Base-by-base conservation (phyloP, 228 moss, liverwort and hornwort genomes). In the Sphagnum magellanicum region DNA sequence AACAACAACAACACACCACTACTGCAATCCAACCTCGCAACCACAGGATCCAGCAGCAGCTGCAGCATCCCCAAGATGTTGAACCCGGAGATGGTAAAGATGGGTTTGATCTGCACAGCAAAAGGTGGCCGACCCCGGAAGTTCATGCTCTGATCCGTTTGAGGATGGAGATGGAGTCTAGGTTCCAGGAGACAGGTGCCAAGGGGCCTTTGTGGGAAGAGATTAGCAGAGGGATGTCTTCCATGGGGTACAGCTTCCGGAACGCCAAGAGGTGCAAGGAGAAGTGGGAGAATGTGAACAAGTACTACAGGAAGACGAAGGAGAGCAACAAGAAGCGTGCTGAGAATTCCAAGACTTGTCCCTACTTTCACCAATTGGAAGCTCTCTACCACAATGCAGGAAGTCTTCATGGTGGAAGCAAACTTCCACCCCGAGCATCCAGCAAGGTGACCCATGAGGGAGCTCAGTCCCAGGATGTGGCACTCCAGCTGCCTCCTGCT, bases 221-320 rank as follows among this genome's bases (percentile, higher is more conserved):
- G 84, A 84, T 88, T 62, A 84, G 81, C 59, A 75, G 81, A 68
- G 88, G 79, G 68, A 88, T 88, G 88, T 79, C 88, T n/a, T 84
- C 81, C 59, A 72, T 88, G 84, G 88, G 88, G 7, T 84, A 81
- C 72, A 88, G 81, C 32, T 32, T 32, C 57, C 69, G 88, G n/a
- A 88, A 84, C 72, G 74, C 79, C 66, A 88, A 88, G 57, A 74
- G 88, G 65, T 88, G 88, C 66, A 88, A 88, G 61, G 88, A 88
- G 75, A 88, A 88, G 67, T 88, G 88, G 88, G 88, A 88, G 76
- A 88, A 88, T 12, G 84, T 88, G 75, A 88, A 88, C 75, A 88
- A 88, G 74, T 88, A 88, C 8, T 88, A 84, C n/a, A 72, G 81
- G 49, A 88, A 88, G 78, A 88, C 88, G 7, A 88, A 88, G 76